Evolutionary conservation across 1,284 basidiomycete genomes (phyloP).

Genomic region (Singerocomus inundabilis): DNA sequence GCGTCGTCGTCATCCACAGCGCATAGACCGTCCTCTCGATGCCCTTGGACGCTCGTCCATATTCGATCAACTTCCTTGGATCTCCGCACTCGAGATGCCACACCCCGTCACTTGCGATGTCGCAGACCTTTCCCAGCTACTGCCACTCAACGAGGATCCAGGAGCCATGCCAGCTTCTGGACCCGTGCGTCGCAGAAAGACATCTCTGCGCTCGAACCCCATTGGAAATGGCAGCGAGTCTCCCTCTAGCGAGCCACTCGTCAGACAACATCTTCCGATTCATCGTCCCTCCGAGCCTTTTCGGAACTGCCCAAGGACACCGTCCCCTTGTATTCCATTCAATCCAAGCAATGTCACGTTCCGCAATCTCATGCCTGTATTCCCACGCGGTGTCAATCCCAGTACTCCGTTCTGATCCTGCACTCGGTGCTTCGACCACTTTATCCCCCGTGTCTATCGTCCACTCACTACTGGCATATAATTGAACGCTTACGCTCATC

Average conservation of each 20-base stretch:
- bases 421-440: background rate
- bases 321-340: slow-evolving; percentile 38
- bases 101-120: slow-evolving; percentile 46
- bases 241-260: slow-evolving; percentile 10
- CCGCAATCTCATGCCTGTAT: slow-evolving; percentile 60
- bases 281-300: slow-evolving; percentile 20
- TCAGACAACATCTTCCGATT: slow-evolving; percentile 20
- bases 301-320: slow-evolving; percentile 39
- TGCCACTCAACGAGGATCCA: slow-evolving; percentile 30
- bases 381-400: slow-evolving; percentile 30
- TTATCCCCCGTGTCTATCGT: slow-evolving; percentile 4
- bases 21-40: slow-evolving; percentile 33
- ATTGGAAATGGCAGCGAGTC: slow-evolving; percentile 31
- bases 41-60: slow-evolving; percentile 30
- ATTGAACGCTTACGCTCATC: slow-evolving; percentile 28
- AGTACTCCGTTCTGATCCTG: slow-evolving; percentile 18
- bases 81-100: slow-evolving; percentile 48
- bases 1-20: slow-evolving; percentile 39
- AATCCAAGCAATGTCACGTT: slow-evolving; percentile 52
- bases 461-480: slow-evolving; percentile 30
- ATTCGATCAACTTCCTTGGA: slow-evolving; percentile 64
- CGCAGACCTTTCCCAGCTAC: slow-evolving; percentile 57
- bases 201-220: slow-evolving; percentile 49
- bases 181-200: slow-evolving; percentile 56
- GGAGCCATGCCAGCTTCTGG: slow-evolving; percentile 38